Evolutionary conservation across 202 grass and related monocot genomes (phyloP), one percentile per base, ranked within the genome.

Genomic region (Carex sylvatica): DNA sequence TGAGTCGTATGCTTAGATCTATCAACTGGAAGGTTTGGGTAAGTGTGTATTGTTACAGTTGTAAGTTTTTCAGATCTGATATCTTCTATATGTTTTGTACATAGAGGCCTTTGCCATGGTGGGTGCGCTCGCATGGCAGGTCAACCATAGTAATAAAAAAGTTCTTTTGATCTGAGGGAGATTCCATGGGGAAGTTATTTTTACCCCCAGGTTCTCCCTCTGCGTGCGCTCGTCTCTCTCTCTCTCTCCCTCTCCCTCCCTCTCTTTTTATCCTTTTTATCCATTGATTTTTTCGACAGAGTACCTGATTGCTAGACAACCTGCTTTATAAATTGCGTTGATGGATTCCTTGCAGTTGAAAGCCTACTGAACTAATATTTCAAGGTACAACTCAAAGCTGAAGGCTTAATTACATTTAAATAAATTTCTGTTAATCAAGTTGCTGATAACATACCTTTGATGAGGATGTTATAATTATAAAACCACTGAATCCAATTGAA

Each of bases 121-220:
- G 70, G 70, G 70, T 74, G 70, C 30, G 70, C 70, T 74, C 70
- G 70, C 70, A 74, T 74, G 70, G 70, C 70, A 51, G 70, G 70
- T 74, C 70, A 51, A 38, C 16, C 1, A 22, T 2, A 24, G 4
- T 49, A 74, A 74, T 74, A 51, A 74, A n/a, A 40, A 51, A 51
- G n/a, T 51, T 74, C 49, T 52, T 49, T 38, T 74, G 70, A 52
- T 74, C 5, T 0, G 70, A 38, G 70, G 70, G 30, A 74, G 70
- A 74, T 20, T 42, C n/a, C 40, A 74, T 31, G 70, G 70, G 70
- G 36, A 74, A 19, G 18, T 38, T 74, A 35, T 74, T 49, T 73
- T 49, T 73, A 20, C 1, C n/a, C 70, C 70, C 36, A 31, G 70
- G 70, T 74, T 74, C 70, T 74, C 35, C 70, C 40, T 46, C 40